phyloP scores from a whole-genome alignment of 441 rosid species.

The Gossypium gossypioides region DNA sequence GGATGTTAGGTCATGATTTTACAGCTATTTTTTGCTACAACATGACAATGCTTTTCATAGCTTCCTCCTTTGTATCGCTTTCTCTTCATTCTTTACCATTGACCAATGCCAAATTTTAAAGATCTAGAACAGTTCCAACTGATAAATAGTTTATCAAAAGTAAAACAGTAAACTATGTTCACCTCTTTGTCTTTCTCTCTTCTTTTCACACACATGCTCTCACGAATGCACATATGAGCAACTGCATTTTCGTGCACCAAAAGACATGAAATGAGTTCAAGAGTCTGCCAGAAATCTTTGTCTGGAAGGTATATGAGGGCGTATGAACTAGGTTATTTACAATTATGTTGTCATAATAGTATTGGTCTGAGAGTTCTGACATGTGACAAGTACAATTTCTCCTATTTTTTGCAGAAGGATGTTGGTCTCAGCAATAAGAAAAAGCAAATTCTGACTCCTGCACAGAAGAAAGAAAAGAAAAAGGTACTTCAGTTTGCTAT shows the following conservation, averaged over 20 bases:
- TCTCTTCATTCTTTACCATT: not conserved
- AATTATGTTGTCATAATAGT: not conserved
- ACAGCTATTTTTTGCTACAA: not conserved
- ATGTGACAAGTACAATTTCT: conserved; percentile 13
- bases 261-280: not conserved
- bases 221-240: not conserved
- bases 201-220: not conserved
- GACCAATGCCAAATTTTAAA: not conserved
- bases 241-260: not conserved
- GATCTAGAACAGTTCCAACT: not conserved
- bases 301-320: not conserved
- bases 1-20: not conserved
- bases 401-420: conserved; percentile 27
- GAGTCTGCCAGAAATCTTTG: not conserved
- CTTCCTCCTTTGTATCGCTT: not conserved
- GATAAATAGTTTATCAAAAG: not conserved
- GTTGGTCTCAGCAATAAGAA: conserved; percentile 29
- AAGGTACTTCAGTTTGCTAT: conserved; percentile 32
- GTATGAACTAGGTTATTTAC: not conserved
- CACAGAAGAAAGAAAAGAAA: conserved; percentile 54
- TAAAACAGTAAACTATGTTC: not conserved
- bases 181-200: not conserved
- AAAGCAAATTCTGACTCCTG: conserved; percentile 37
- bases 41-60: not conserved
- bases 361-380: not conserved